Conservation (phyloP, 2,329 filamentous ascomycete species). For the Colletotrichum eremochloae region DNA sequence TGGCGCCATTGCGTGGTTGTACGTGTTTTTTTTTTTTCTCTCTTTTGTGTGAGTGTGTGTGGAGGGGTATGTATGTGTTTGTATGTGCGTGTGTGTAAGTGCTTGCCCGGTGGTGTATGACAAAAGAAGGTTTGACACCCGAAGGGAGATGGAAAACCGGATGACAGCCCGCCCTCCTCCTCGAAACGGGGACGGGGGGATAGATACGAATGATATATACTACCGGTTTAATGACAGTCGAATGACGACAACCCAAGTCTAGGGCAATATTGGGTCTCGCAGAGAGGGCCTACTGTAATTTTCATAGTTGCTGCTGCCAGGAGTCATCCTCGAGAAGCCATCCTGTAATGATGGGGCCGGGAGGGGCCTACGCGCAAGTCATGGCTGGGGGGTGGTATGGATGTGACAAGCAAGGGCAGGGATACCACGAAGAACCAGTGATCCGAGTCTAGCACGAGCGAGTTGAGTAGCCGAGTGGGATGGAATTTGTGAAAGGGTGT, state of each 20-base stretch:
- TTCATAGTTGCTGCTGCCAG: background rate
- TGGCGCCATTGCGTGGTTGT: slow-evolving; percentile 28
- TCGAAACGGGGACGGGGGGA: background rate
- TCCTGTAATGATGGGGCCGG: slow-evolving; percentile 23
- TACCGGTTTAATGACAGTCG: slow-evolving; percentile 1
- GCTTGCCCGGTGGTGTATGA: background rate
- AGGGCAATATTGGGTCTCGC: background rate
- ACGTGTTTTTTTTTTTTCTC: background rate
- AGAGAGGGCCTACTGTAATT: background rate
- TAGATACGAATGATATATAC: slow-evolving; percentile 20
- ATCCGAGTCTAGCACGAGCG: slow-evolving; percentile 8
- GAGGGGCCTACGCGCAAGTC: slow-evolving; percentile 28
- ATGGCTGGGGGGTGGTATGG: slow-evolving; percentile 8
- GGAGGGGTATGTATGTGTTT: background rate
- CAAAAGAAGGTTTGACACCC: background rate
- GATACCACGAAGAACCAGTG: slow-evolving; percentile 14
- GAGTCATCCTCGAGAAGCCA: background rate
- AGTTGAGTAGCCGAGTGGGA: slow-evolving; percentile 3
- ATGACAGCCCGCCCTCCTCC: background rate
- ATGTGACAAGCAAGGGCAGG: slow-evolving; percentile 32
- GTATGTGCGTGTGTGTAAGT: background rate
- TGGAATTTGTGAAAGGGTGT: slow-evolving; percentile 7
- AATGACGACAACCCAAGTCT: slow-evolving; percentile 23
- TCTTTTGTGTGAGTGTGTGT: background rate
- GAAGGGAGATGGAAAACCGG: background rate